Base-by-base conservation (phyloP, 2,329 filamentous ascomycete species). In the Eutypella sp. region DNA sequence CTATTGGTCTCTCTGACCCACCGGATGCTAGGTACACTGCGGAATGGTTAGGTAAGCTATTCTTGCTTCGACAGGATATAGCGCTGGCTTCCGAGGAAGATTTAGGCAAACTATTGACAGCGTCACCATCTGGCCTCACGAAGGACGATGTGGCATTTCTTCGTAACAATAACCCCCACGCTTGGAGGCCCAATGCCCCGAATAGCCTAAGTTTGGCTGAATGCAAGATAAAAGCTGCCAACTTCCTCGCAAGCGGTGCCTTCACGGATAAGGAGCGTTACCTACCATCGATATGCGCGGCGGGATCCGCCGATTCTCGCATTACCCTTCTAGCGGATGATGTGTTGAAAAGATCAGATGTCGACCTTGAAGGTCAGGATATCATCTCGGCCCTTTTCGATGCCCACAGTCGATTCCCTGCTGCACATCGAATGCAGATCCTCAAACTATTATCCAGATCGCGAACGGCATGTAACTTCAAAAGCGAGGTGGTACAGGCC, bases 291-390 rank as follows among this genome's bases (percentile, higher is more conserved):
- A 68, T 97, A 1, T 90, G 87, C 61, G 90, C 91, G 5, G 85
- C 89, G 22, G 84, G 89, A 1, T 91, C 91, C 65, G 72, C 83
- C 1, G 93, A 96, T 53, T 89, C 84, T 29, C 80, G 85, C 8
- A 83, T 96, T 31, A 83, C 87, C 10, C 82, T 86, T n/a, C 71
- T 89, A n/a, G 92, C 88, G 0, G 89, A 96, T 46, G 90, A 96
- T 57, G 80, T 95, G 41, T 67, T 97, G 53, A 99, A 96, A 67
- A 78, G 91, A 53, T 86, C 81, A 24, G 77, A 81, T 2, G 78
- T 87, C 8, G 82, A 87, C 8, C 70, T 96, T 22, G 92, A 97
- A 62, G 78, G 89, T 50, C 57, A 72, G 9, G 55, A 63, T 1
- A 66, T 90, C 2, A 74, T 95, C 3, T 69, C 77, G 46, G 72